Evolutionary conservation across 2,329 filamentous ascomycete species (phyloP), one percentile per base, ranked within the genome.

Genomic region (Hypocreales sp.): DNA sequence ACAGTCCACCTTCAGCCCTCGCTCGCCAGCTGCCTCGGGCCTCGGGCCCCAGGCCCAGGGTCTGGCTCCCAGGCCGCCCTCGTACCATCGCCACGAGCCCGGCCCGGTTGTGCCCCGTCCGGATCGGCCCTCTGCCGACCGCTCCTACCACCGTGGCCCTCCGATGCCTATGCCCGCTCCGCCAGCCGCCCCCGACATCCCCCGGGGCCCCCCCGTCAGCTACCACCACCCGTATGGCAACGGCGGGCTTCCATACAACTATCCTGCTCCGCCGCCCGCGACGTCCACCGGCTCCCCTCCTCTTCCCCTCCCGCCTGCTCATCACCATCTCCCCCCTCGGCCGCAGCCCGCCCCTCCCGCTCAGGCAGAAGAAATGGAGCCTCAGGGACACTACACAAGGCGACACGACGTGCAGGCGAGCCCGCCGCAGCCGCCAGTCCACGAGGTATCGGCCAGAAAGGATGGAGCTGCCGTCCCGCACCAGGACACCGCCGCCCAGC

Each of bases 181-280:
- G 8, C 62, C 69, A 12, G 55, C 59, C 26, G 70, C 66, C 19
- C 69, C 75, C 36, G 74, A 79, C n/a, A n/a, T n/a, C 37, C 69
- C 74, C 29, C 61, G 60, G 40, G 62, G 57, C 7, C 69, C 69
- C 21, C 70, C 75, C 5, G 41, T 61, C 20, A 71, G 65, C 43
- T 73, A 70, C 46, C 62, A 55, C 34, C 55, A 61, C 19, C 60
- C 64, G 7, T 54, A 60, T 30, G 40, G 35, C 28, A 40, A 45
- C 35, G 40, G 36, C n/a, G 35, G 33, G n/a, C n/a, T n/a, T n/a
- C n/a, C n/a, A n/a, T n/a, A n/a, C n/a, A n/a, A n/a, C n/a, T n/a
- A n/a, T n/a, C n/a, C n/a, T n/a, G n/a, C n/a, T n/a, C n/a, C n/a
- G n/a, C n/a, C n/a, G n/a, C n/a, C n/a, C n/a, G n/a, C n/a, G n/a